phyloP scores from a whole-genome alignment of 805 yeast genomes.

The Yamadazyma philogaea region DNA sequence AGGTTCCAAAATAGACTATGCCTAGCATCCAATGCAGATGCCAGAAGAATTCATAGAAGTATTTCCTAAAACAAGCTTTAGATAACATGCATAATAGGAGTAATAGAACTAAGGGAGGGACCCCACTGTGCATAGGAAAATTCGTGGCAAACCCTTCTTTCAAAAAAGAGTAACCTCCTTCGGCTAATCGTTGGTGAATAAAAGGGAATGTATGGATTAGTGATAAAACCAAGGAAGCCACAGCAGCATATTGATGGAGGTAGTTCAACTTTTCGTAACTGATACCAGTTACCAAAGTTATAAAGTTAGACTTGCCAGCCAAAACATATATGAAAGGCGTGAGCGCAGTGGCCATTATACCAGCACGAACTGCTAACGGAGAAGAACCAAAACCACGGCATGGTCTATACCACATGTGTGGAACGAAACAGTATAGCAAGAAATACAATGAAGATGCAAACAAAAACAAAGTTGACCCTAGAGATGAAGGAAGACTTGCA shows the following conservation, averaged over 20 bases:
- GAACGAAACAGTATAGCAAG: conserved; percentile 39
- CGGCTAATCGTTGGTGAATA: conserved; percentile 39
- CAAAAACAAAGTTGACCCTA: conserved; percentile 38
- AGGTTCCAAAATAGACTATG: conserved; percentile 44
- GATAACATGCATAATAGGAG: conserved; percentile 43
- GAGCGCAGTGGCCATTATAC: conserved; percentile 48
- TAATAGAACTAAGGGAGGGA: conserved; percentile 47
- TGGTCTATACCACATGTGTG: conserved; percentile 49
- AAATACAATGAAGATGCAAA: conserved; percentile 31
- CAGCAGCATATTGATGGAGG: conserved; percentile 48
- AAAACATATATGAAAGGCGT: conserved; percentile 49
- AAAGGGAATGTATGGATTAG: conserved; percentile 53
- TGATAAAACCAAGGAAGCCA: conserved; percentile 40
- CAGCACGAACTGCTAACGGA: conserved; percentile 55
- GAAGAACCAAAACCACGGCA: conserved; percentile 58
- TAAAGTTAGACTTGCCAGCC: conserved; percentile 52
- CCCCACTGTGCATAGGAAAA: conserved; percentile 35
- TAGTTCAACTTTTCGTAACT: conserved; percentile 54
- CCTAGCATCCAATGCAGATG: conserved; percentile 55
- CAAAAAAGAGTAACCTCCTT: conserved; percentile 45
- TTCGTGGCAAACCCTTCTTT: conserved; percentile 17
- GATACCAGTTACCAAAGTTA: conserved; percentile 49
- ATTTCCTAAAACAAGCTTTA: conserved; percentile 37
- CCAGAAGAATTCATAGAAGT: conserved; percentile 46
- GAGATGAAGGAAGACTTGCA: conserved; percentile 33